phyloP scores from a whole-genome alignment of 2,329 filamentous ascomycete genomes.

The Neonectria neomacrospora region DNA sequence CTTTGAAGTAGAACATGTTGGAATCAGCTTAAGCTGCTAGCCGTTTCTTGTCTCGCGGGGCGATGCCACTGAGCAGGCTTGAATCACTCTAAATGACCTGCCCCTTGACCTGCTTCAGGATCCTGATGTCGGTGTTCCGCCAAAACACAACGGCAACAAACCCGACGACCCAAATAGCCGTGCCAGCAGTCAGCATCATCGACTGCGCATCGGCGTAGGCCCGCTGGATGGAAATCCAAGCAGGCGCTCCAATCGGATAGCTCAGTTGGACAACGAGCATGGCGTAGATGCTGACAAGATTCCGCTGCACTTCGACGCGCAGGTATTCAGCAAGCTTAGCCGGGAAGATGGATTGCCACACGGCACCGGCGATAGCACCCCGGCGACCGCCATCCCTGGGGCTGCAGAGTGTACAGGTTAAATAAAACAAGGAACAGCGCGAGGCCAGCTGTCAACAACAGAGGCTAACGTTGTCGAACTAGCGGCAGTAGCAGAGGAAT shows the following conservation, averaged over 20 bases:
- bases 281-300: background rate
- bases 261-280: background rate
- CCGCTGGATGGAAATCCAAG: background rate
- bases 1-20: no score
- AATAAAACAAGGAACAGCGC: constrained; percentile 68
- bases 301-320: background rate
- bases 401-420: constrained; percentile 58
- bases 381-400: constrained; percentile 53
- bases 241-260: background rate
- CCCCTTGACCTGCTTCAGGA: background rate
- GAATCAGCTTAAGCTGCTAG: no score
- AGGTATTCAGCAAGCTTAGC: background rate
- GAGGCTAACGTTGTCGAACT: constrained; percentile 55
- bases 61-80: no score
- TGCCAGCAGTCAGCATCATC: background rate
- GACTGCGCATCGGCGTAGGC: background rate
- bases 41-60: no score
- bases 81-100: background rate
- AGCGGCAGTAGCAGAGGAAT: constrained; percentile 46
- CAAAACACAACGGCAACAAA: background rate
- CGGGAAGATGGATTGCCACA: constrained; percentile 40
- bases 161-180: background rate
- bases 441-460: constrained; percentile 61
- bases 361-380: constrained; percentile 42
- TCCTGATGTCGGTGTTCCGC: background rate